Conservation (phyloP, 108 stramenopile genomes). For the Cylindrotheca fusiformis region DNA sequence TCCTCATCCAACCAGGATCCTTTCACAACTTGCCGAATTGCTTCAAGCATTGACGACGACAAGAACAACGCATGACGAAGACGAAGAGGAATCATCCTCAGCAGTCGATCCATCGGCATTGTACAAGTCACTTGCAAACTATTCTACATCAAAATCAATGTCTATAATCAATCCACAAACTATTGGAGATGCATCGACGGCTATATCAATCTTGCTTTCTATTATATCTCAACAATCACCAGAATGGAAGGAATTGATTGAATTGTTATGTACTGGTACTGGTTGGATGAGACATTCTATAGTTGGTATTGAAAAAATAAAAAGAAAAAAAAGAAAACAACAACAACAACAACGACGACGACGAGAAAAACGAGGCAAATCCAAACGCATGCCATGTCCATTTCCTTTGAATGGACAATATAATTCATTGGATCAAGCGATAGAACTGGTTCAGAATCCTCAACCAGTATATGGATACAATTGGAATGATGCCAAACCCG, state of each 20-base stretch:
- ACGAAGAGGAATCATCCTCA: background rate
- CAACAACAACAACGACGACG: background rate
- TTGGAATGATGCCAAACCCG: background rate
- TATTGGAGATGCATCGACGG: slow-evolving; percentile 43
- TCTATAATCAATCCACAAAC: slow-evolving; percentile 15
- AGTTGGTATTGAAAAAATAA: slow-evolving; percentile 14
- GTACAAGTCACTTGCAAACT: background rate
- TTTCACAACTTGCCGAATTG: background rate
- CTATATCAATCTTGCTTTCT: slow-evolving; percentile 18
- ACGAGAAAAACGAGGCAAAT: slow-evolving; percentile 6
- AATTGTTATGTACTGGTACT: background rate
- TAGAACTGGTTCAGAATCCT: background rate
- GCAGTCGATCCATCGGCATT: background rate
- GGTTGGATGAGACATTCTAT: background rate
- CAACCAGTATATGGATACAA: background rate
- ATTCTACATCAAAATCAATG: background rate
- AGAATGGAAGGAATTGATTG: slow-evolving; percentile 7
- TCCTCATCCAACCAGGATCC: background rate
- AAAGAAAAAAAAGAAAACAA: slow-evolving; percentile 5
- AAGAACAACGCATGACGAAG: no score
- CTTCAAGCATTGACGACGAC: no score
- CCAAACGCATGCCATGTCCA: slow-evolving; percentile 13
- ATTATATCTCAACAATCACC: slow-evolving; percentile 5
- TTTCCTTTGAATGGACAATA: slow-evolving; percentile 8
- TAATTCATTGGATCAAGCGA: slow-evolving; percentile 3